These are phyloP conservation scores for Suhomyces xylopsoci DNA, from an alignment of 805 yeast genomes.

Conservation along the genomic window DNA sequence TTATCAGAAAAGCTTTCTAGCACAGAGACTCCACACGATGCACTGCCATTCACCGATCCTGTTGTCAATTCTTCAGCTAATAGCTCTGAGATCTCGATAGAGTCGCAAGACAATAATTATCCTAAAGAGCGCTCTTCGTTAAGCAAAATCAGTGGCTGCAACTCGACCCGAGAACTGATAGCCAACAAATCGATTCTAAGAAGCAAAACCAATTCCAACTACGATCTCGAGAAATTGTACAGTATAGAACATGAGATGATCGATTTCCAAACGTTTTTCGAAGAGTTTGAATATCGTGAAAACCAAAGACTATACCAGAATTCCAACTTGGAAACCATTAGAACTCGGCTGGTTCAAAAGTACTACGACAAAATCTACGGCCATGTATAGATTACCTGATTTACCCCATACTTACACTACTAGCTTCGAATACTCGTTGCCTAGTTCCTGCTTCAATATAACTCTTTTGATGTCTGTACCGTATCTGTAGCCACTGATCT, in stretches of 20 bases:
- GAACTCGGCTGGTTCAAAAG: conserved; percentile 7
- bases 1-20: neutral
- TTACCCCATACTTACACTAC: neutral
- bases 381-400: neutral
- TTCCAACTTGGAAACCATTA: conserved; percentile 1
- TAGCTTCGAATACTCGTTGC: neutral
- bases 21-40: neutral
- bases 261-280: conserved; percentile 6
- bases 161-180: neutral
- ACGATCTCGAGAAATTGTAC: conserved; percentile 14
- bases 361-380: conserved; percentile 2
- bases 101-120: neutral
- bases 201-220: conserved; percentile 23
- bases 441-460: conserved; percentile 17
- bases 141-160: neutral
- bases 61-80: neutral
- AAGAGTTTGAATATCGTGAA: conserved; percentile 7
- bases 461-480: conserved; percentile 31
- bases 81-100: neutral
- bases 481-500: conserved; percentile 38
- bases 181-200: conserved; percentile 22
- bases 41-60: neutral
- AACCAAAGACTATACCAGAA: conserved; percentile 3
- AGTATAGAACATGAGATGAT: conserved; percentile 5
- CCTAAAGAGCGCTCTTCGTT: too few species aligned